phyloP scores from a whole-genome alignment of 805 yeast genomes.

The Candida morakotiae region DNA sequence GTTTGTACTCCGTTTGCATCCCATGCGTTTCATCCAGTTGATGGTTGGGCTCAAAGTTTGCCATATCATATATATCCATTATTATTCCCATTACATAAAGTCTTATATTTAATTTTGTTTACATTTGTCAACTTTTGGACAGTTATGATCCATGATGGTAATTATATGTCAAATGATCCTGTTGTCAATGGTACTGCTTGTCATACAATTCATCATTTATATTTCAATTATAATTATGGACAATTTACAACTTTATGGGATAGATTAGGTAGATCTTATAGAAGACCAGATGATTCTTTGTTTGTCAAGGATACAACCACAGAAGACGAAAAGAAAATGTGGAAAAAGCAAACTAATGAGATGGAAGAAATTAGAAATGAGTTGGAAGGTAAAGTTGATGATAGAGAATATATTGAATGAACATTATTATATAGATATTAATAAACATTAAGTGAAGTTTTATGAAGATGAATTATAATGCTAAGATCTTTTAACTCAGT shows the following conservation, averaged over 20 bases:
- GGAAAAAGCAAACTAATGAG: conserved; percentile 66
- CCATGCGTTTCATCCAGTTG: conserved; percentile 98
- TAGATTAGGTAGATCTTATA: conserved; percentile 88
- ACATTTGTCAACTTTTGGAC: conserved; percentile 97
- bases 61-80: conserved; percentile 94
- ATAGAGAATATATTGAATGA: conserved; percentile 64
- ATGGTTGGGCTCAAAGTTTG: conserved; percentile 87
- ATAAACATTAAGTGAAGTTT: too few species aligned
- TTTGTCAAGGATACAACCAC: conserved; percentile 53
- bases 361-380: conserved; percentile 75
- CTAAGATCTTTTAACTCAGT: too few species aligned
- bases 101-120: conserved; percentile 76
- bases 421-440: too few species aligned
- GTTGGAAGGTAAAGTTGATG: conserved; percentile 75
- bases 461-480: too few species aligned
- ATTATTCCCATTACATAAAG: conserved; percentile 87
- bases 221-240: conserved; percentile 97
- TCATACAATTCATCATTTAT: conserved; percentile 94
- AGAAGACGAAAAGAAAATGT: conserved; percentile 54
- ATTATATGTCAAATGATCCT: conserved; percentile 89
- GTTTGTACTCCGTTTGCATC: conserved; percentile 98
- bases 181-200: conserved; percentile 97
- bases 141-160: conserved; percentile 98
- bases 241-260: conserved; percentile 99
- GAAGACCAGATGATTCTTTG: conserved; percentile 84